phyloP scores from a whole-genome alignment of 768 basidiomycete species.

The Pleurotus tuber-regium region DNA sequence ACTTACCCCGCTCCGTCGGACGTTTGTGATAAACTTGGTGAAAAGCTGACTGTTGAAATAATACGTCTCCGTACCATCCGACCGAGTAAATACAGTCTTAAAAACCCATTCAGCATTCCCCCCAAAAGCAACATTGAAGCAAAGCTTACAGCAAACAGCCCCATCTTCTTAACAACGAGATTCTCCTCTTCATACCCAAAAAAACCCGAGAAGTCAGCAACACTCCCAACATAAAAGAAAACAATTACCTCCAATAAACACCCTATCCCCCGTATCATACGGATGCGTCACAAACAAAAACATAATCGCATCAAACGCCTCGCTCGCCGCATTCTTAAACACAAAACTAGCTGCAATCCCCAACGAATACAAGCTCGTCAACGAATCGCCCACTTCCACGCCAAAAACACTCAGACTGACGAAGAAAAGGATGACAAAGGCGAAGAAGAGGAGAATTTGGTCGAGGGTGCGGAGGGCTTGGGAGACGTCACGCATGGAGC shows the following conservation, averaged over 20 bases:
- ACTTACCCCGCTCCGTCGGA: conserved; percentile 65
- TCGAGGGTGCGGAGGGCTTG: conserved; percentile 66
- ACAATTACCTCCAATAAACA: conserved; percentile 60
- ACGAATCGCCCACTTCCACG: conserved; percentile 57
- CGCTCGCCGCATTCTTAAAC: conserved; percentile 72
- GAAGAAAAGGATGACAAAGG: conserved; percentile 65
- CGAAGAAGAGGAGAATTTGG: conserved; percentile 59
- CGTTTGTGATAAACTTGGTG: conserved; percentile 73
- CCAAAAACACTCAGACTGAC: conserved; percentile 73
- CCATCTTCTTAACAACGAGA: conserved; percentile 77
- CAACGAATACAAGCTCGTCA: conserved; percentile 73
- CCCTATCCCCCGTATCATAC: conserved; percentile 81
- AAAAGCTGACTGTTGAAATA: conserved; percentile 81
- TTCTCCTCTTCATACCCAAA: conserved; percentile 67
- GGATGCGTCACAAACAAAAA: conserved; percentile 83
- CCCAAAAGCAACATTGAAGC: too few species aligned
- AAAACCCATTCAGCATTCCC: neutral
- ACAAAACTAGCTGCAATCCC: conserved; percentile 76
- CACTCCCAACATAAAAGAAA: neutral
- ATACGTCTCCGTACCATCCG: conserved; percentile 77
- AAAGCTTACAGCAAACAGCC: conserved; percentile 68
- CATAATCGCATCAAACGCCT: conserved; percentile 77
- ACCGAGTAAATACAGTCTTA: conserved; percentile 66
- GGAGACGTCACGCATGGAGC: conserved; percentile 75
- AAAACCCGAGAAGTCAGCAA: conserved; percentile 5